phyloP scores from a whole-genome alignment of 495 filamentous ascomycete genomes.

The Hamigera avellanea region DNA sequence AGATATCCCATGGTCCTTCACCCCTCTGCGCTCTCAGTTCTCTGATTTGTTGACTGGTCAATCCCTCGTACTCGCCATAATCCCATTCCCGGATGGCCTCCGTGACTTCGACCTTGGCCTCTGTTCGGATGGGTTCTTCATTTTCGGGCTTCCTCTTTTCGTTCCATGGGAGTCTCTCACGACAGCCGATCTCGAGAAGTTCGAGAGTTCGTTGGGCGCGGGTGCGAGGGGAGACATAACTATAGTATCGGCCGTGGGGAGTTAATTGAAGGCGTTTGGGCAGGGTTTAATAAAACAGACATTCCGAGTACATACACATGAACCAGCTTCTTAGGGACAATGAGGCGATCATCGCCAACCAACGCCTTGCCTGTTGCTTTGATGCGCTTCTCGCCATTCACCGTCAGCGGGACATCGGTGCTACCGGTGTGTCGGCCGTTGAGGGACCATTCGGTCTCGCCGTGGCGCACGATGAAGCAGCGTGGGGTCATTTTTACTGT shows the following conservation, averaged over 20 bases:
- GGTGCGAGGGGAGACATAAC: conserved; percentile 77
- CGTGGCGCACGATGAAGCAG: conserved; percentile 87
- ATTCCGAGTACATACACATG: conserved; percentile 64
- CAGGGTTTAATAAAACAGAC: too few relatives aligned
- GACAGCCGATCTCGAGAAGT: conserved; percentile 55
- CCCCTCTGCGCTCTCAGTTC: conserved; percentile 33
- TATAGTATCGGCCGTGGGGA: too few relatives aligned
- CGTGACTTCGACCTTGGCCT: conserved; percentile 52
- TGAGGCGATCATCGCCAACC: conserved; percentile 73
- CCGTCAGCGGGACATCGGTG: conserved; percentile 77
- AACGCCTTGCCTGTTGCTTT: conserved; percentile 70
- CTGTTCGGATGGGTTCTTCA: conserved; percentile 32
- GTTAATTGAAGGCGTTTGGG: too few relatives aligned
- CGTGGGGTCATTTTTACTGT: conserved; percentile 51
- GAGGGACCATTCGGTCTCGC: conserved; percentile 95
- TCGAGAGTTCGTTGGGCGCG: conserved; percentile 83
- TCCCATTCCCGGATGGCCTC: conserved; percentile 87
- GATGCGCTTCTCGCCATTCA: conserved; percentile 77
- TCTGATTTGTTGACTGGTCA: conserved; percentile 63
- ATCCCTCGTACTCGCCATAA: conserved; percentile 90
- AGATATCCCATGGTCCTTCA: conserved; percentile 60
- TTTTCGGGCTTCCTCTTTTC: conserved; percentile 23
- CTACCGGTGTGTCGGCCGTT: conserved; percentile 83
- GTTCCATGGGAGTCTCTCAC: conserved; percentile 43
- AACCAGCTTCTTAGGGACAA: conserved; percentile 69